phyloP scores from a whole-genome alignment of 306 rosid genomes.

The Quillaja saponaria region DNA sequence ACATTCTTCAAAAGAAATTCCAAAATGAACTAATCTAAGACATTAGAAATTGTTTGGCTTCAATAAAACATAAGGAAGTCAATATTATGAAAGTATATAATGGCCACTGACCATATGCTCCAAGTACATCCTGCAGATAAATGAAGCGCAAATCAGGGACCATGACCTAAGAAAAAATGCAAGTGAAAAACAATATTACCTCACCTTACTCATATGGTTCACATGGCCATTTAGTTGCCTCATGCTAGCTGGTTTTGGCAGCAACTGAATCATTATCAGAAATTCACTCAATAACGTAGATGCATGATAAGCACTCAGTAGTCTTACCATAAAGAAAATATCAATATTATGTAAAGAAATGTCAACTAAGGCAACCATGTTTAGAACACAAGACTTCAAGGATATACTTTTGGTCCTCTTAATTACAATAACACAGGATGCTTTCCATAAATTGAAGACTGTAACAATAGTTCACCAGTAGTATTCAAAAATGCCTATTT shows the following conservation, averaged over 20 bases:
- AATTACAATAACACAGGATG: too few relatives aligned
- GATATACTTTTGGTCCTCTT: too few relatives aligned
- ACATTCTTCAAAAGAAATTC: background rate
- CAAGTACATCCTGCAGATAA: constrained; percentile 49
- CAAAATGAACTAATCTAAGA: background rate
- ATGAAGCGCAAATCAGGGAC: constrained; percentile 22
- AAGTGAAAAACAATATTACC: constrained; percentile 15
- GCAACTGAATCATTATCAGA: constrained; percentile 33
- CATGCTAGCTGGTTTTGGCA: constrained; percentile 24
- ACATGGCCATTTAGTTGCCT: constrained; percentile 22
- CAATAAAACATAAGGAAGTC: background rate
- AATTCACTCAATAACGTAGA: background rate
- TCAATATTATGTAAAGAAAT: background rate
- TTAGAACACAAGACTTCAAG: background rate
- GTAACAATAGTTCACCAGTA: too few relatives aligned
- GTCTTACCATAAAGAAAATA: background rate
- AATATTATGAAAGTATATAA: background rate
- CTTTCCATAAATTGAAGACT: too few relatives aligned
- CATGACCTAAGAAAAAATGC: background rate
- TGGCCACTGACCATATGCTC: constrained; percentile 51
- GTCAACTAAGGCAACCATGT: background rate
- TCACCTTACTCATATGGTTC: constrained; percentile 38
- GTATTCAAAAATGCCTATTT: too few relatives aligned
- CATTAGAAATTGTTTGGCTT: background rate
- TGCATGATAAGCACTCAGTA: background rate